A percentile compares a stretch with the other conserved stretches of the same genome.
Conservation (phyloP, 441 rosid genomes). For the Jatropha podagrica region DNA sequence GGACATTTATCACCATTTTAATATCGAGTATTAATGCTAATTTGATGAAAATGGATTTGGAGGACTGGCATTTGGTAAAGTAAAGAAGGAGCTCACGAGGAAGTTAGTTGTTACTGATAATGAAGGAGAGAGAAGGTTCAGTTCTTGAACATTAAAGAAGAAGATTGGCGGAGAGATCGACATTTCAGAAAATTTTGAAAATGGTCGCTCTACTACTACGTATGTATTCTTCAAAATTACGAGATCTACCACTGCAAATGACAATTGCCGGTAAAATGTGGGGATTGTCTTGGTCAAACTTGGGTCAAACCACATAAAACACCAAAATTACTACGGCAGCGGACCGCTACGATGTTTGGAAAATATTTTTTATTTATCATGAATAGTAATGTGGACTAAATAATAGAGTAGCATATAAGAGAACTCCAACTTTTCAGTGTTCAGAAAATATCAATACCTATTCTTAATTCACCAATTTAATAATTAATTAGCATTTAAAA, state of each 20-base stretch:
- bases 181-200: constrained; percentile 28
- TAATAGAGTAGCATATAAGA: no score
- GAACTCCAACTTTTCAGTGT: no score
- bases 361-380: no score
- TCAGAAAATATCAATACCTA: no score
- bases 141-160: not conserved
- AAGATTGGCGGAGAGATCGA: constrained; percentile 53
- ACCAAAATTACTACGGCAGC: no score
- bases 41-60: not conserved
- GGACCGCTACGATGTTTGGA: no score
- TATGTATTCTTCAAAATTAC: not conserved
- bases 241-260: not conserved
- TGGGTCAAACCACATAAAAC: no score
- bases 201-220: not conserved
- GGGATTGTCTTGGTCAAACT: no score
- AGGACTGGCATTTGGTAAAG: not conserved
- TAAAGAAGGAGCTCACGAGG: not conserved
- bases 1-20: not conserved
- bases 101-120: not conserved
- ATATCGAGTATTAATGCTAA: not conserved
- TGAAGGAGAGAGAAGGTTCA: not conserved
- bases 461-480: no score
- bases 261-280: not conserved
- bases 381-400: no score
- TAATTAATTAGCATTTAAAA: no score